Percentiles rank a stretch among this genome's conserved stretches.
These are phyloP conservation scores for Oryza glaberrima DNA, from an alignment of 176 grass and related monocot species.

Conservation along the genomic window DNA sequence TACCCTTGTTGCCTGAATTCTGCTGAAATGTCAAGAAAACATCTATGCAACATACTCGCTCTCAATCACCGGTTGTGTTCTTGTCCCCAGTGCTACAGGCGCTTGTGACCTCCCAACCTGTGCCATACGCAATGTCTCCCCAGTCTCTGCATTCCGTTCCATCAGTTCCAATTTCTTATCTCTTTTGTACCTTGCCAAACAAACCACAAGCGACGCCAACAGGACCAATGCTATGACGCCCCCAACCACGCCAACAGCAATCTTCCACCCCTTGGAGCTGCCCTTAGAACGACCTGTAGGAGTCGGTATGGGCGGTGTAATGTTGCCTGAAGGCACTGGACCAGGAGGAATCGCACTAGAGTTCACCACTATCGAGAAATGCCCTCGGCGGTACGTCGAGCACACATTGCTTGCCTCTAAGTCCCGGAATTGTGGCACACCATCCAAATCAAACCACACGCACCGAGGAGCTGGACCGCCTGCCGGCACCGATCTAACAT, in stretches of 20 bases:
- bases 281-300: constrained; percentile 24
- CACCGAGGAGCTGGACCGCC: constrained; percentile 49
- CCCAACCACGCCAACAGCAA: constrained; percentile 54
- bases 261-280: constrained; percentile 72
- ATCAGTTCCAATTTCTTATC: constrained; percentile 61
- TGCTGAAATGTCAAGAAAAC: neutral
- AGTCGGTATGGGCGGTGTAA: constrained; percentile 18
- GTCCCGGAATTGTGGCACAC: constrained; percentile 61
- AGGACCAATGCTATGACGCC: constrained; percentile 47
- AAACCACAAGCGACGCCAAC: constrained; percentile 58
- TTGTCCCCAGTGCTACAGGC: constrained; percentile 59
- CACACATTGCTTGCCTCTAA: constrained; percentile 52
- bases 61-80: constrained; percentile 84
- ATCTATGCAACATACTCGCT: constrained; percentile 62
- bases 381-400: constrained; percentile 55
- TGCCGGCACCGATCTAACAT: constrained; percentile 36
- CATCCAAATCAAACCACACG: constrained; percentile 67
- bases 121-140: constrained; percentile 69
- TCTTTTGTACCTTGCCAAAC: constrained; percentile 44
- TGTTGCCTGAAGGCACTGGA: constrained; percentile 36
- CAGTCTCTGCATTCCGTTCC: constrained; percentile 65
- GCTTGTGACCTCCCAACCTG: constrained; percentile 71
- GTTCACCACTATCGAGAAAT: constrained; percentile 90
- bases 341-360: constrained; percentile 58
- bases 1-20: constrained; percentile 25